These are phyloP conservation scores for Aspergillus fructus DNA, from an alignment of 2,329 filamentous ascomycete genomes.

Conservation along the genomic window DNA sequence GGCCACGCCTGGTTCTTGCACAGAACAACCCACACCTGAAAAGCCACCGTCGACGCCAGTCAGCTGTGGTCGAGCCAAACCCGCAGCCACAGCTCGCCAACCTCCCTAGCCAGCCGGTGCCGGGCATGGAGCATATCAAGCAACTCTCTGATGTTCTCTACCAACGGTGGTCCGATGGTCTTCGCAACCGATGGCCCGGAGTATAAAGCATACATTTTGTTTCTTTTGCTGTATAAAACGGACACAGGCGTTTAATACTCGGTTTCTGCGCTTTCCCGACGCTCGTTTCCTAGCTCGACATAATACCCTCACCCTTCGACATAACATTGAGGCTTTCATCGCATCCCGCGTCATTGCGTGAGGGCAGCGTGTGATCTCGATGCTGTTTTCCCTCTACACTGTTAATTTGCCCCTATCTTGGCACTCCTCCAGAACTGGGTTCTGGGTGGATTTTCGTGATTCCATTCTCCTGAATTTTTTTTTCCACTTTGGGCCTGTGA, in stretches of 20 bases:
- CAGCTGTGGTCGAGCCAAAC: constrained; percentile 34
- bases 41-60: constrained; percentile 69
- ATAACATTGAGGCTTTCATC: background rate
- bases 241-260: constrained; percentile 24
- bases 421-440: constrained; percentile 8
- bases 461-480: constrained; percentile 16
- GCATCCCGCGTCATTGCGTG: background rate
- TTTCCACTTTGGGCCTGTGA: constrained; percentile 12
- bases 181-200: constrained; percentile 67
- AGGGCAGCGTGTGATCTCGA: background rate
- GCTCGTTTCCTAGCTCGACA: constrained; percentile 12
- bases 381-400: background rate
- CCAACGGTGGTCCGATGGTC: constrained; percentile 81
- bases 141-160: constrained; percentile 89
- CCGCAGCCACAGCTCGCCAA: constrained; percentile 41
- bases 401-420: constrained; percentile 2
- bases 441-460: constrained; percentile 10
- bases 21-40: constrained; percentile 83
- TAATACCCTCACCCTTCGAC: constrained; percentile 11
- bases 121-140: constrained; percentile 89
- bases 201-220: constrained; percentile 17
- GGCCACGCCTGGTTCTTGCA: constrained; percentile 70
- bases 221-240: constrained; percentile 31
- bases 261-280: constrained; percentile 19
- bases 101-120: constrained; percentile 57